phyloP scores from a whole-genome alignment of 176 grass and related monocot species.

The Tillandsia fasciculata region DNA sequence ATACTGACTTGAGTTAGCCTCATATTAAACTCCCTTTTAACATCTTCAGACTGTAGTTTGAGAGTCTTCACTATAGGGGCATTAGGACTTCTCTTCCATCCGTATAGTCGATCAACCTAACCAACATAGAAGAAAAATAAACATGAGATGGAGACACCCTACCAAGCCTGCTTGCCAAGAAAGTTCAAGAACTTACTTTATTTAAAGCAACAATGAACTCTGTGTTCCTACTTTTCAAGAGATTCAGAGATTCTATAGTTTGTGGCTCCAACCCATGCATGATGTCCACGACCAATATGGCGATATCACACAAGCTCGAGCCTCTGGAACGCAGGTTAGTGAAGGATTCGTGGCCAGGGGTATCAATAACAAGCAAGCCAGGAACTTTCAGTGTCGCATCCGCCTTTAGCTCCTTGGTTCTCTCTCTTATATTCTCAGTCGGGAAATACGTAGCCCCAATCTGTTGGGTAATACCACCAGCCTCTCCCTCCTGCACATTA shows the following conservation, averaged over 20 bases:
- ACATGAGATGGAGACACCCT: conserved; percentile 17
- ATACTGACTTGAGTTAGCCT: conserved; percentile 76
- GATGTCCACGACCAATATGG: conserved; percentile 96
- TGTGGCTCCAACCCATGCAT: conserved; percentile 96
- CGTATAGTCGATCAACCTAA: conserved; percentile 96
- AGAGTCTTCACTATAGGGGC: conserved; percentile 73
- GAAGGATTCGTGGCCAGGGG: conserved; percentile 87
- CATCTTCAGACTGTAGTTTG: conserved; percentile 80
- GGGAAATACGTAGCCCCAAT: conserved; percentile 94
- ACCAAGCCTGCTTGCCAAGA: background rate
- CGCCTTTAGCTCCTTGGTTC: conserved; percentile 82
- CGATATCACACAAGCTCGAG: conserved; percentile 94
- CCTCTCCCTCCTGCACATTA: conserved; percentile 93
- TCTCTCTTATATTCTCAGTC: conserved; percentile 96
- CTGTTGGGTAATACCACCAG: conserved; percentile 95
- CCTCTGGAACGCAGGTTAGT: conserved; percentile 92
- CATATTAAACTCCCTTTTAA: conserved; percentile 84
- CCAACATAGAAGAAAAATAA: conserved; percentile 15
- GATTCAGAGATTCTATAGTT: conserved; percentile 88
- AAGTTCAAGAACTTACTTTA: conserved; percentile 49
- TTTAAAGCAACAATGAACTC: conserved; percentile 97
- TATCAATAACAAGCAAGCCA: conserved; percentile 94
- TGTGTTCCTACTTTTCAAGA: conserved; percentile 60
- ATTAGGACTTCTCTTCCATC: conserved; percentile 63
- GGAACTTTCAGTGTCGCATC: conserved; percentile 92